Base-by-base conservation (phyloP, 148 eudicot species). In the Nepenthes gracilis region DNA sequence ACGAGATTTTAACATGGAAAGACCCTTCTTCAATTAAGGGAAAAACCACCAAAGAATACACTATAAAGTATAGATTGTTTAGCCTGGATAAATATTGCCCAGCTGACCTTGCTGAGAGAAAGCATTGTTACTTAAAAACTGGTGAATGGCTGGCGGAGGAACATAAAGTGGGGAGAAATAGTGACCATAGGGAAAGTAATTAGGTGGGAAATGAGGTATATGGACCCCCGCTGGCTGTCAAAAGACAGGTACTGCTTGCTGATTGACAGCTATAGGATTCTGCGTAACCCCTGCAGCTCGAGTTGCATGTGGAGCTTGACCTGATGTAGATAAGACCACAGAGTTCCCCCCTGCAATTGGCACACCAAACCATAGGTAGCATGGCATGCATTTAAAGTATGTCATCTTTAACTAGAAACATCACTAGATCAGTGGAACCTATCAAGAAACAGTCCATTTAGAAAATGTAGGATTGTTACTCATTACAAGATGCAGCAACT, bases 151-250 rank as follows among this genome's bases (percentile, higher is more conserved):
- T 48, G 86, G 86, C 54, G 84, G 81, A 34, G 91, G 91, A 66
- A 76, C 76, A 56, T 80, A 84, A 61, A 63, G 80, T 10, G 90
- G 95, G 62, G 91, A 57, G 64, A 75, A 71, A 73, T 84, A 90
- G 67, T 73, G 97, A 50, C 82, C 84, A 51, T 84, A 90, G 43
- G 88, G 97, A 47, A 82, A 45, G 60, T 75, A 86, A 62, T 80
- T 84, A 56, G 85, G 82, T 38, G 93, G 85, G 58, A 84, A 90
- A 61, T 84, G 97, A 49, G 95, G 81, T 40, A 90, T 65, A 54
- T 82, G 95, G 61, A 90, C 56, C 71, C 90, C 95, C 61, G 83
- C 49, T 63, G 95, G 95, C 59, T 82, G 95, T 51, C 95, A 77
- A 61, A 82, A 86, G 47, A 84, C 70, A 14, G 91, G 81, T 61